Base-by-base conservation (phyloP, 345 rosid genomes). In the Eucalyptus urophylla region DNA sequence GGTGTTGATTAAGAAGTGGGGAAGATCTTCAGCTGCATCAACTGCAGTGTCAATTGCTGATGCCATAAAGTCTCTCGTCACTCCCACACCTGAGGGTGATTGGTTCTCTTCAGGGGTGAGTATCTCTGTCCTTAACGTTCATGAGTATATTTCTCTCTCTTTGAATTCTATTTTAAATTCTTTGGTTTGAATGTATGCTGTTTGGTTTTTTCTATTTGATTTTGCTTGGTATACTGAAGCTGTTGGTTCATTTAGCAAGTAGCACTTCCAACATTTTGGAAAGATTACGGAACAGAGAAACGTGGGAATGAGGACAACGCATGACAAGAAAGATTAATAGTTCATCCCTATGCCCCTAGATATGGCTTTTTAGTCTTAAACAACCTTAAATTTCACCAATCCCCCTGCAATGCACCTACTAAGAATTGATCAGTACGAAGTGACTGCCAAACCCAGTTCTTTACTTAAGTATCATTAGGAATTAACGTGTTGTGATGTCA, bases 21-120 rank as follows among this genome's bases (percentile, higher is more conserved):
- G 99, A 91, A 94, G 99, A 93, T 98, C 99, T 62, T 98, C 99
- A 29, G 99, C 99, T 89, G 99, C 99, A 88, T 98, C 99, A 87
- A 98, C 99, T 22, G 95, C 99, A 62, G 95, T 98, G 62, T 98
- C 99, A 85, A 95, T 97, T 85, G 98, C 87, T 89, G 99, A 98
- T 89, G 98, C 98, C 89, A 96, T 98, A 14, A 98, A 94, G 93
- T 96, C 99, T 80, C 95, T 98, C 31, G 90, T 95, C 54, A 95
- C 95, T 93, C 99, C 99, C 58, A 98, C 99, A 16, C 96, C 98
- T 7, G 95, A 95, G 94, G 99, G 99, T 87, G 99, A 98, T 87
- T 98, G 99, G 98, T 98, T 98, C 93, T 97, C 99, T 10, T 90
- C 99, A 87, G 99, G 96, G 80, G 98, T 98, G 94, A 92, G 94